Evolutionary conservation across 2,329 filamentous ascomycete genomes (phyloP).

Genomic region (Coniochaeta hoffmannii): DNA sequence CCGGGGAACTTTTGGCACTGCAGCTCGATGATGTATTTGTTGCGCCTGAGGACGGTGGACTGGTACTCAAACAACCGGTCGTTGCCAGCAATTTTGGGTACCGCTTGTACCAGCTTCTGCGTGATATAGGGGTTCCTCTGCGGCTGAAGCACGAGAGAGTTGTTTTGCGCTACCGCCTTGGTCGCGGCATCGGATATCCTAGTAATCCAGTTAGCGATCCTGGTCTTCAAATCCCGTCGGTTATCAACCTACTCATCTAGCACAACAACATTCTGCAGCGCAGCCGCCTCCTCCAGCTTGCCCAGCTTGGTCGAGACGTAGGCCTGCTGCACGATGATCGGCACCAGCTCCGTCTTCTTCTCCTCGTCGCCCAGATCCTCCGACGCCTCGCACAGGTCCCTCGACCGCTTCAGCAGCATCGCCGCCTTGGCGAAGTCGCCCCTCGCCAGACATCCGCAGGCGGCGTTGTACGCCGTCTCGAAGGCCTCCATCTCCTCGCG

Average conservation of each 20-base stretch:
- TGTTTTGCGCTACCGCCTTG: conserved; percentile 59
- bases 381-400: conserved; percentile 62
- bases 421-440: conserved; percentile 59
- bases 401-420: conserved; percentile 61
- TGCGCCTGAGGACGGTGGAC: conserved; percentile 50
- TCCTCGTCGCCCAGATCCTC: conserved; percentile 70
- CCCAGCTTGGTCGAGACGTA: conserved; percentile 64
- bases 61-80: conserved; percentile 71
- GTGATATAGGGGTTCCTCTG: conserved; percentile 59
- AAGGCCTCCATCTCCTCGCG: conserved; percentile 65
- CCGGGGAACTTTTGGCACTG: conserved; percentile 61
- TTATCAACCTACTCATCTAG: conserved; percentile 46
- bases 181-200: conserved; percentile 64
- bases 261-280: conserved; percentile 55
- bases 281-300: conserved; percentile 56
- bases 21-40: conserved; percentile 57
- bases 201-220: neutral
- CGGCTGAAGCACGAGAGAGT: conserved; percentile 38
- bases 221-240: neutral
- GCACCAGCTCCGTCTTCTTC: conserved; percentile 64
- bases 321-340: conserved; percentile 69
- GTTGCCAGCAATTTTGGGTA: conserved; percentile 41
- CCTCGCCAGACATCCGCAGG: conserved; percentile 63
- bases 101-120: conserved; percentile 52
- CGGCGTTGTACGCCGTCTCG: conserved; percentile 75